A percentile compares a stretch with the other conserved stretches of the same genome.
These are phyloP conservation scores for Fusarium buxicola DNA, from an alignment of 2,329 filamentous ascomycete genomes.

Conservation along the genomic window DNA sequence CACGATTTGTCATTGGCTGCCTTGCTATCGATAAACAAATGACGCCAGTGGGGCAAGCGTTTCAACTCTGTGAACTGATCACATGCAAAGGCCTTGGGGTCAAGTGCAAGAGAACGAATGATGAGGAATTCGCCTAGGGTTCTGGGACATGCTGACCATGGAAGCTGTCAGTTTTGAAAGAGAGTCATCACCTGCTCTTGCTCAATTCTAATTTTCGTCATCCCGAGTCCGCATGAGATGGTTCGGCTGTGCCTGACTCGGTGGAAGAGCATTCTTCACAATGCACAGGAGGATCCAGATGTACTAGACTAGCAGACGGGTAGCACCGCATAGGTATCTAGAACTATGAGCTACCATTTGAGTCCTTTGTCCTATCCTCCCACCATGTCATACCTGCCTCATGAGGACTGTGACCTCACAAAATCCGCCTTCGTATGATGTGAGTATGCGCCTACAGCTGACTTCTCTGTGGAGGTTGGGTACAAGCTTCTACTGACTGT, in stretches of 20 bases:
- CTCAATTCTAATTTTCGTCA: slow-evolving; percentile 5
- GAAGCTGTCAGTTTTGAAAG: slow-evolving; percentile 4
- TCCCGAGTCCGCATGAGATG: slow-evolving; percentile 14
- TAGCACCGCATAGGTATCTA: too few species aligned
- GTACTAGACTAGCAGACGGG: too few species aligned
- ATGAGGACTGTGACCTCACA: too few species aligned
- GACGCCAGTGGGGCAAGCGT: slow-evolving; percentile 40
- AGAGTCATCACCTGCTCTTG: slow-evolving; percentile 25
- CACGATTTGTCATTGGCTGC: slow-evolving; percentile 24
- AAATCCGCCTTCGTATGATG: too few species aligned
- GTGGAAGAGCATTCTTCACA: background rate
- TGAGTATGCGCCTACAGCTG: too few species aligned
- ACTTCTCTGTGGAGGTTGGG: too few species aligned
- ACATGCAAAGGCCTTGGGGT: slow-evolving; percentile 39
- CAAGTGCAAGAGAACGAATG: slow-evolving; percentile 39
- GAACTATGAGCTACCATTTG: too few species aligned
- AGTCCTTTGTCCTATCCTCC: too few species aligned
- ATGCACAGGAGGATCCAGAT: background rate
- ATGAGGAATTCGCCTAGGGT: slow-evolving; percentile 24
- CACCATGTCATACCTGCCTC: too few species aligned
- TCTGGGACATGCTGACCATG: slow-evolving; percentile 27
- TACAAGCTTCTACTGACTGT: too few species aligned
- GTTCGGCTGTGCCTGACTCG: slow-evolving; percentile 8
- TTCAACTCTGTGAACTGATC: slow-evolving; percentile 40
- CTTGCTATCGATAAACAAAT: slow-evolving; percentile 40